Evolutionary conservation across 768 basidiomycete species (phyloP).

Genomic region (Termitomyces sp.): DNA sequence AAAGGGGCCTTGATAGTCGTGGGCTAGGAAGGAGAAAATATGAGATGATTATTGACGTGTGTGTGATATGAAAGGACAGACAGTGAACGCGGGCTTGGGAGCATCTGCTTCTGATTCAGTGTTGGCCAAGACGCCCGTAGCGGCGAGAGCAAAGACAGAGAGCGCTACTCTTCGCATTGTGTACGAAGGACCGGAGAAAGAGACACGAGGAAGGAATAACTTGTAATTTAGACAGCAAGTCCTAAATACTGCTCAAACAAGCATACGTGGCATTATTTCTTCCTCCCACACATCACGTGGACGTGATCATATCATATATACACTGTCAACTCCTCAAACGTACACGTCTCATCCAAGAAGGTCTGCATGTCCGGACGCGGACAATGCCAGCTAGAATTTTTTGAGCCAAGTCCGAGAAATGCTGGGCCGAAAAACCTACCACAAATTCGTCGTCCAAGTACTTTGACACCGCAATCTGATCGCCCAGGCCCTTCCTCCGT

Average conservation of each 20-base stretch:
- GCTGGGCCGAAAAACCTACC: constrained; percentile 37
- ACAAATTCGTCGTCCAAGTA: constrained; percentile 97
- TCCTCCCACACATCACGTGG: constrained; percentile 38
- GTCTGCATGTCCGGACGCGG: constrained; percentile 95
- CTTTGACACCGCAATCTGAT: constrained; percentile 96
- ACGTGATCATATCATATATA: constrained; percentile 11
- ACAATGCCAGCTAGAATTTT: constrained; percentile 72
- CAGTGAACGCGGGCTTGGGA: constrained; percentile 66
- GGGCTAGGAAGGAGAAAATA: constrained; percentile 37
- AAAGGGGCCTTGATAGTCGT: constrained; percentile 83
- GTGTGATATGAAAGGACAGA: constrained; percentile 24
- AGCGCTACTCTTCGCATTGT: constrained; percentile 87
- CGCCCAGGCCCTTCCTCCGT: constrained; percentile 92
- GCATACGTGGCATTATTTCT: constrained; percentile 38
- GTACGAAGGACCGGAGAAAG: constrained; percentile 58
- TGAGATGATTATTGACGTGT: constrained; percentile 11
- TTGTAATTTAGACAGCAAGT: constrained; percentile 16
- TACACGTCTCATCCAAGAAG: constrained; percentile 50
- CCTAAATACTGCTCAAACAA: constrained; percentile 30
- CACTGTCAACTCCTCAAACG: constrained; percentile 5
- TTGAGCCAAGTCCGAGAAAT: constrained; percentile 5
- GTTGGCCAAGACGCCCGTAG: constrained; percentile 54
- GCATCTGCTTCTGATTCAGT: constrained; percentile 42
- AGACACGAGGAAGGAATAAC: constrained; percentile 31
- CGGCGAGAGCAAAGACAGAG: constrained; percentile 67